These are phyloP conservation scores for Phylloporus arenicola DNA, from an alignment of 768 basidiomycete species.

Conservation along the genomic window DNA sequence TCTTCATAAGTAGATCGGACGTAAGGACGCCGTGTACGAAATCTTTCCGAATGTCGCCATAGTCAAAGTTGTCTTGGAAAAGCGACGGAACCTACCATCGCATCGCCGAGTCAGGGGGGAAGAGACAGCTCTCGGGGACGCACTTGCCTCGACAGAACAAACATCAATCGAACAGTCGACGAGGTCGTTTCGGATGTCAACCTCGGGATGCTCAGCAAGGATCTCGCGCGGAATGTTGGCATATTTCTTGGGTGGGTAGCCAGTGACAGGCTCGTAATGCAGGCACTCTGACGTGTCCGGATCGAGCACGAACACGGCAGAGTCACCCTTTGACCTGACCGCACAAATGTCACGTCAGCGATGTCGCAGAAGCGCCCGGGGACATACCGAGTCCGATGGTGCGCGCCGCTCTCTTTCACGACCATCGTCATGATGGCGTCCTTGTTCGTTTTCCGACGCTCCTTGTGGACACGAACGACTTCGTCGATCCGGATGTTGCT, in stretches of 20 bases:
- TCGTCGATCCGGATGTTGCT: constrained; percentile 90
- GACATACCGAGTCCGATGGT: constrained; percentile 68
- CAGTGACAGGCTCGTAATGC: constrained; percentile 75
- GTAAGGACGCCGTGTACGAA: constrained; percentile 94
- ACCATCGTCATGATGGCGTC: constrained; percentile 97
- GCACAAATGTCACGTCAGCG: constrained; percentile 1
- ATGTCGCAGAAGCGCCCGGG: background rate
- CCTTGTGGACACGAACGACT: constrained; percentile 84
- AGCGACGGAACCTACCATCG: constrained; percentile 75
- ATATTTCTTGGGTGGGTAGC: constrained; percentile 57
- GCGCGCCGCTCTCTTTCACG: constrained; percentile 69
- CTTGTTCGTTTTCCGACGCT: constrained; percentile 78
- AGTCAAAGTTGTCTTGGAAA: constrained; percentile 99
- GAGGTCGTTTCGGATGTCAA: constrained; percentile 84
- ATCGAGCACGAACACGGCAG: constrained; percentile 75
- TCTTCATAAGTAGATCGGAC: constrained; percentile 92
- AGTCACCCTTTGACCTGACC: constrained; percentile 62
- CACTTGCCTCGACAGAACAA: constrained; percentile 84
- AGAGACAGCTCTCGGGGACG: background rate
- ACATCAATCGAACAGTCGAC: constrained; percentile 89
- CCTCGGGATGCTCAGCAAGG: constrained; percentile 63
- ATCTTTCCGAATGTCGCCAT: constrained; percentile 83
- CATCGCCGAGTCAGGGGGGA: background rate
- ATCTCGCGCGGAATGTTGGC: constrained; percentile 76
- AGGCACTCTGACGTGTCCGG: constrained; percentile 72